Evolutionary conservation across 1,284 basidiomycete genomes (phyloP).

Genomic region (Phylloboletellus chloephorus): DNA sequence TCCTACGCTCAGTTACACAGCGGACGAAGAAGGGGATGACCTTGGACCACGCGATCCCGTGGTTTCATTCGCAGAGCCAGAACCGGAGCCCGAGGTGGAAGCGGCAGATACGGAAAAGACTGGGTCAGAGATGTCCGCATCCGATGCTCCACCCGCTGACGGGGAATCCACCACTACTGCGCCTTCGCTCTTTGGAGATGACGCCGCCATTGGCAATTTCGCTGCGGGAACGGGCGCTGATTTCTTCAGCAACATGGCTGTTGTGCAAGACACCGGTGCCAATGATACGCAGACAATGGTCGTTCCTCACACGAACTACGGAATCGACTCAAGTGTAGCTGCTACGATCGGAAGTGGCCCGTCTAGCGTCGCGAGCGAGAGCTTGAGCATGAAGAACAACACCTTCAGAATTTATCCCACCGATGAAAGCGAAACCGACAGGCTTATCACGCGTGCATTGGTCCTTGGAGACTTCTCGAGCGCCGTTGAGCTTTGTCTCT

Average conservation of each 20-base stretch:
- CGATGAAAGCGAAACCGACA: slow-evolving; percentile 85
- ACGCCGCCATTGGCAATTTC: slow-evolving; percentile 53
- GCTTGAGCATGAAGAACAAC: slow-evolving; percentile 53
- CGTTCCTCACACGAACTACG: slow-evolving; percentile 76
- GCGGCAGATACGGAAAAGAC: slow-evolving; percentile 48
- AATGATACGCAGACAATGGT: slow-evolving; percentile 56
- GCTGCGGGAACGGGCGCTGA: slow-evolving; percentile 69
- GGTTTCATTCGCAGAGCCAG: slow-evolving; percentile 73
- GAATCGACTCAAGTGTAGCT: slow-evolving; percentile 81
- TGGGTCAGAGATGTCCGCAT: slow-evolving; percentile 69
- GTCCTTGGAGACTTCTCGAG: slow-evolving; percentile 93
- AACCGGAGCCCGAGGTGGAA: slow-evolving; percentile 42
- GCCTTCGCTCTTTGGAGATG: slow-evolving; percentile 86
- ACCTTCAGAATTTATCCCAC: slow-evolving; percentile 90
- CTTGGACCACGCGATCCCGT: slow-evolving; percentile 56
- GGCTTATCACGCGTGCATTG: slow-evolving; percentile 87
- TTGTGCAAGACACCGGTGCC: slow-evolving; percentile 39
- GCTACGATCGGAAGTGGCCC: slow-evolving; percentile 86
- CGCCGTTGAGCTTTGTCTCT: slow-evolving; percentile 89
- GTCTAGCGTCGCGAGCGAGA: slow-evolving; percentile 65
- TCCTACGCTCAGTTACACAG: slow-evolving; percentile 31
- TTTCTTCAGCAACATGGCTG: slow-evolving; percentile 84
- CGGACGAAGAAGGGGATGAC: slow-evolving; percentile 40
- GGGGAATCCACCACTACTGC: slow-evolving; percentile 77
- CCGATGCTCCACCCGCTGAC: slow-evolving; percentile 65